phyloP scores from a whole-genome alignment of 1,284 basidiomycete species.

The Xanthoconium separans region DNA sequence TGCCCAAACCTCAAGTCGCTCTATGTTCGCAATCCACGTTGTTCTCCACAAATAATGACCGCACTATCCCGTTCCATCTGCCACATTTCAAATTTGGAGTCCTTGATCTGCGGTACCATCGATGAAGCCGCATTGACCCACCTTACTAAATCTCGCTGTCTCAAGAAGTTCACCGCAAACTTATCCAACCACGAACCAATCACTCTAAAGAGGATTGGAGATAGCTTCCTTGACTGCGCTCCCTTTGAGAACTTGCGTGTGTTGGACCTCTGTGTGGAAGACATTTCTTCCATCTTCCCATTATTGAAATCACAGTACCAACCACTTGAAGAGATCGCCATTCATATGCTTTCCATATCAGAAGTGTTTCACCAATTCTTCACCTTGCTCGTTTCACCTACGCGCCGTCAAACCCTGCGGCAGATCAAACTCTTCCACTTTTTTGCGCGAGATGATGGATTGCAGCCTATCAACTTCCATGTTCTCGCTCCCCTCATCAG shows the following conservation, averaged over 20 bases:
- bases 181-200: background rate
- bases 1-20: conserved; percentile 15
- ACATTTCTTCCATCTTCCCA: background rate
- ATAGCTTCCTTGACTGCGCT: background rate
- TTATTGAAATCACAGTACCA: background rate
- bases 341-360: background rate
- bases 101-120: background rate
- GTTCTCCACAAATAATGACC: background rate
- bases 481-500: background rate
- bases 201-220: background rate
- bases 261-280: background rate
- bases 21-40: background rate
- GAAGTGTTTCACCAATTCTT: background rate
- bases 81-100: background rate
- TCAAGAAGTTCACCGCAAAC: background rate
- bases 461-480: background rate
- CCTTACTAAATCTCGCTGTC: background rate
- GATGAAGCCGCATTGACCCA: background rate
- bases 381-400: background rate
- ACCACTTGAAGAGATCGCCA: background rate
- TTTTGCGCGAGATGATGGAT: background rate
- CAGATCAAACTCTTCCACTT: background rate
- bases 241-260: background rate
- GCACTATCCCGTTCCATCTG: conserved; percentile 6
- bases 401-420: background rate